Evolutionary conservation across 208 protist genomes (phyloP).

Genomic region (Leishmania braziliensis): DNA sequence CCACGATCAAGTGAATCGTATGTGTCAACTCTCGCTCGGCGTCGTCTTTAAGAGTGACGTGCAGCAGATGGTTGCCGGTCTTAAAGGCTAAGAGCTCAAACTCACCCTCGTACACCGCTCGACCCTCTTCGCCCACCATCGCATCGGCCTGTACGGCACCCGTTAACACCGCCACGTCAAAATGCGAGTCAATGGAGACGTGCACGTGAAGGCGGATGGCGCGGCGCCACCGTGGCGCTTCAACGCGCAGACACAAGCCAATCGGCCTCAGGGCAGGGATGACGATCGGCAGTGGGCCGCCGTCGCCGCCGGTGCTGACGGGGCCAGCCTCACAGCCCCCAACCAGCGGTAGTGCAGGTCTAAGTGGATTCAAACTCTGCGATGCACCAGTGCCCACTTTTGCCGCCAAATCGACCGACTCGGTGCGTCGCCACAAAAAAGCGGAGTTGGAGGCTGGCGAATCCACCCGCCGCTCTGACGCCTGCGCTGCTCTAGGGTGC

Average conservation of each 20-base stretch:
- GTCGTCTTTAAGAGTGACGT: slow-evolving; percentile 60
- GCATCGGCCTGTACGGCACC: slow-evolving; percentile 56
- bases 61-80: slow-evolving; percentile 69
- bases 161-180: slow-evolving; percentile 70
- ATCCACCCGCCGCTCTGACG: background rate
- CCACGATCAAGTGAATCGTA: slow-evolving; percentile 49
- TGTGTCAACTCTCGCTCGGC: slow-evolving; percentile 66
- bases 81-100: slow-evolving; percentile 84
- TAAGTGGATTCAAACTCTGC: slow-evolving; percentile 10
- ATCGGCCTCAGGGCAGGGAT: slow-evolving; percentile 66
- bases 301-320: background rate
- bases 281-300: slow-evolving; percentile 30
- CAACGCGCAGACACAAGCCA: slow-evolving; percentile 47
- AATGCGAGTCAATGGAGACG: slow-evolving; percentile 59
- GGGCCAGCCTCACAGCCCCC: background rate
- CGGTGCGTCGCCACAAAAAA: slow-evolving; percentile 1
- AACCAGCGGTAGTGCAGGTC: background rate
- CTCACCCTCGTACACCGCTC: slow-evolving; percentile 41
- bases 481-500: background rate
- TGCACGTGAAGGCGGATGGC: slow-evolving; percentile 61
- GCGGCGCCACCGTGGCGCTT: slow-evolving; percentile 58
- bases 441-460: slow-evolving; percentile 1
- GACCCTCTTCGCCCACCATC: slow-evolving; percentile 53
- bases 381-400: background rate
- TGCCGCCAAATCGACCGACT: slow-evolving; percentile 18